Evolutionary conservation across 2,329 filamentous ascomycete species (phyloP).

Genomic region (Botrytis squamosa): DNA sequence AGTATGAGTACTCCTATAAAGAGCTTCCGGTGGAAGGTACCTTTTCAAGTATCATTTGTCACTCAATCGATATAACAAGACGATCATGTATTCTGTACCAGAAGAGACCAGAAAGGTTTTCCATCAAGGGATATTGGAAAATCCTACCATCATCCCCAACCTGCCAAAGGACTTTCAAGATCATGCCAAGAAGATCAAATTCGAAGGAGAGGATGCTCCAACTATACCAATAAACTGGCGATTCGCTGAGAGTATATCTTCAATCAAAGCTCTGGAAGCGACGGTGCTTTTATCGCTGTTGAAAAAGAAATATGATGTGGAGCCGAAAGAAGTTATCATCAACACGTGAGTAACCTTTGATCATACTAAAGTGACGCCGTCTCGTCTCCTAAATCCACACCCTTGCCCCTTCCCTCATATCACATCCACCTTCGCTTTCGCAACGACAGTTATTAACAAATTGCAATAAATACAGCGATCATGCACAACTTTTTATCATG

Average conservation of each 20-base stretch:
- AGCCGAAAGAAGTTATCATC: constrained; percentile 45
- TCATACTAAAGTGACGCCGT: background rate
- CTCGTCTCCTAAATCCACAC: background rate
- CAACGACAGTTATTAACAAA: background rate
- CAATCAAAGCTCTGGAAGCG: constrained; percentile 51
- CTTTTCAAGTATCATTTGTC: background rate
- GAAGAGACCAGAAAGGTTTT: constrained; percentile 5
- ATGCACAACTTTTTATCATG: constrained; percentile 29
- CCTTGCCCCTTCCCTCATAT: background rate
- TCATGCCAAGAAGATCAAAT: constrained; percentile 37
- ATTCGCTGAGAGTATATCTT: constrained; percentile 53
- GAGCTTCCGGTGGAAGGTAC: background rate
- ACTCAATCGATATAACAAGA: background rate
- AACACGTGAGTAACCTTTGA: constrained; percentile 43
- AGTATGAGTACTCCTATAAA: background rate
- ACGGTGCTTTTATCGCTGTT: constrained; percentile 47
- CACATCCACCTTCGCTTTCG: constrained; percentile 41
- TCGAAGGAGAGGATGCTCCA: constrained; percentile 46
- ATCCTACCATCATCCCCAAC: background rate
- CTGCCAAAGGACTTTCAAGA: background rate
- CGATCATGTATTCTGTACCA: constrained; percentile 13
- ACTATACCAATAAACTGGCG: constrained; percentile 56
- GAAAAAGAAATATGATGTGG: constrained; percentile 46
- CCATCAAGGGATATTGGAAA: background rate
- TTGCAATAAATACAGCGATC: background rate